phyloP scores from a whole-genome alignment of 1,284 basidiomycete species.

The Vanrija humicola region DNA sequence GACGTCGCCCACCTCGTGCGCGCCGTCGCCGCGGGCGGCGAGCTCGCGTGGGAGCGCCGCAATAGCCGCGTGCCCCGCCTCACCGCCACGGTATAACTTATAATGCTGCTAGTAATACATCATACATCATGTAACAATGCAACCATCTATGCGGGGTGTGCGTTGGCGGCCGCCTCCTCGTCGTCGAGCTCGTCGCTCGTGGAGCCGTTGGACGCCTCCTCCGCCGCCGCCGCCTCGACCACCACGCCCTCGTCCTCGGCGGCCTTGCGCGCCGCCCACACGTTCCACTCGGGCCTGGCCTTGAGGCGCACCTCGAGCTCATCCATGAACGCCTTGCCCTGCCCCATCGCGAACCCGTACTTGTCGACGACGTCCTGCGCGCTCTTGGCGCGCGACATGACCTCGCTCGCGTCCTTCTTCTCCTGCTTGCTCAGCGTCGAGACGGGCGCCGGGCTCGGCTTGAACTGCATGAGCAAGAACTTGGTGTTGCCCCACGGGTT shows the following conservation, averaged over 20 bases:
- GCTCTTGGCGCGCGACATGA: conserved; percentile 61
- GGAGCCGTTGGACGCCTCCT: not conserved
- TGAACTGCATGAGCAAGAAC: conserved; percentile 81
- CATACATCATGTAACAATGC: too few relatives aligned
- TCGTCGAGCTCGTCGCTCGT: too few relatives aligned
- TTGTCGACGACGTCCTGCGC: conserved; percentile 56
- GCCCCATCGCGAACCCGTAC: conserved; percentile 47
- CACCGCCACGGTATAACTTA: too few relatives aligned
- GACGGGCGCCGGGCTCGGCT: conserved; percentile 53
- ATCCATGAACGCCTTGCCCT: conserved; percentile 13
- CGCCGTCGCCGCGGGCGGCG: too few relatives aligned
- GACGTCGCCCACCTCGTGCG: too few relatives aligned
- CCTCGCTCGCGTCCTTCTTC: conserved; percentile 57
- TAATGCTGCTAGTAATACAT: too few relatives aligned
- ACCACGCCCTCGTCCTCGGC: conserved; percentile 6
- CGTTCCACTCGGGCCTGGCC: conserved; percentile 10
- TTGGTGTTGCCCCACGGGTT: conserved; percentile 87
- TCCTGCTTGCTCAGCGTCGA: conserved; percentile 58
- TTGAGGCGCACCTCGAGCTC: conserved; percentile 8
- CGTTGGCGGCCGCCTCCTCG: too few relatives aligned
- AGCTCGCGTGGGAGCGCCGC: too few relatives aligned
- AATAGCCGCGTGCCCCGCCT: too few relatives aligned
- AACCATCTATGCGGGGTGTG: too few relatives aligned
- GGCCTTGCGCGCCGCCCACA: conserved; percentile 2
- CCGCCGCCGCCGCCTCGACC: not conserved